Evolutionary conservation across 164 flowering plant genomes (phyloP).

Genomic region (Stephania japonica): DNA sequence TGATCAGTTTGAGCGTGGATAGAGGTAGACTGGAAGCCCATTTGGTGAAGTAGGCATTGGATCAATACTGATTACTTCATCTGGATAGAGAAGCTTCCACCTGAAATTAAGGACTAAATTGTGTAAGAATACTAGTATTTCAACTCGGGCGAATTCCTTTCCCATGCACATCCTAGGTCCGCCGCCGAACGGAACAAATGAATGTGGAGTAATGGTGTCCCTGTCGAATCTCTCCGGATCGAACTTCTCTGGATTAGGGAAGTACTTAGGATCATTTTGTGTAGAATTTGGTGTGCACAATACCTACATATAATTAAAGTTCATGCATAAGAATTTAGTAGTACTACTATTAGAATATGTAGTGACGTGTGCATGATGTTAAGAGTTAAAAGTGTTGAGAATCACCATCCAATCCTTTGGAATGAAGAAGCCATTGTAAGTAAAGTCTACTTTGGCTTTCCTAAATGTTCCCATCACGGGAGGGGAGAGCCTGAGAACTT

Average conservation of each 20-base stretch:
- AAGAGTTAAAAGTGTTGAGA: too few species aligned
- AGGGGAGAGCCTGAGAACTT: slow-evolving; percentile 7
- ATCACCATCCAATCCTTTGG: slow-evolving; percentile 8
- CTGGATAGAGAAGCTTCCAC: not conserved
- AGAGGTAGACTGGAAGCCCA: slow-evolving; percentile 4
- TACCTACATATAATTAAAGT: too few species aligned
- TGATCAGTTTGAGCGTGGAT: too few species aligned
- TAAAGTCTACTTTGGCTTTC: slow-evolving; percentile 5
- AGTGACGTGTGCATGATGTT: too few species aligned
- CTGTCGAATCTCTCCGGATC: too few species aligned
- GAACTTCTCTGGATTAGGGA: not conserved
- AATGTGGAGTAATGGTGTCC: not conserved
- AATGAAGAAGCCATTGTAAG: not conserved
- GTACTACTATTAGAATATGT: too few species aligned
- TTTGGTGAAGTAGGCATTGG: not conserved
- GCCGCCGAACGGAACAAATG: slow-evolving; percentile 6
- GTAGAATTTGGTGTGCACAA: not conserved
- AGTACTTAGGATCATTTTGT: not conserved
- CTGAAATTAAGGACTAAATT: not conserved
- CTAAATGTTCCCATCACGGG: slow-evolving; percentile 4
- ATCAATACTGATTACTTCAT: not conserved
- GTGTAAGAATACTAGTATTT: slow-evolving; percentile 5
- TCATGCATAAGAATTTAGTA: too few species aligned
- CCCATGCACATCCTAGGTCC: slow-evolving; percentile 5
- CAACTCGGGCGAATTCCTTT: not conserved